A percentile compares a stretch with the other conserved stretches of the same genome.
These are phyloP conservation scores for Penicillium coprophilum DNA, from an alignment of 495 filamentous ascomycete species.

Conservation along the genomic window DNA sequence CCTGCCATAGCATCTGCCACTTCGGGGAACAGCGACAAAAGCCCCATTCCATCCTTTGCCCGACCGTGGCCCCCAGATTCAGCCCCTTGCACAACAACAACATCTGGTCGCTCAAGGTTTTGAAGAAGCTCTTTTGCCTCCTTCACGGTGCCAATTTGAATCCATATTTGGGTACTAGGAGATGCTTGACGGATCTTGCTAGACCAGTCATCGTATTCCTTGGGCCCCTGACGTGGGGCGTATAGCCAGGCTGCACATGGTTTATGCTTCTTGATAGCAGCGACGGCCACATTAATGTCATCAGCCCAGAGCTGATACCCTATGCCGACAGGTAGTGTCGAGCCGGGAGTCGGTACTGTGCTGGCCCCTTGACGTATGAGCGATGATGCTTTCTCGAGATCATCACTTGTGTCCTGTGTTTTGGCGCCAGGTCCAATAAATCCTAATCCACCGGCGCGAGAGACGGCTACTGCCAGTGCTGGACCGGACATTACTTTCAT, in stretches of 20 bases:
- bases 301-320: constrained; percentile 62
- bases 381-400: constrained; percentile 36
- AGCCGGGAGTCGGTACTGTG: constrained; percentile 16
- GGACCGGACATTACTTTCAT: constrained; percentile 70
- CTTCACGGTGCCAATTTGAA: constrained; percentile 63
- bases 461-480: constrained; percentile 56
- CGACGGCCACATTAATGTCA: constrained; percentile 43
- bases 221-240: constrained; percentile 49
- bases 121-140: constrained; percentile 50
- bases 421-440: constrained; percentile 44
- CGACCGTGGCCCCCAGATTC: constrained; percentile 78
- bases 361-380: constrained; percentile 22
- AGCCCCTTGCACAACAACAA: constrained; percentile 68
- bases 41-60: constrained; percentile 51
- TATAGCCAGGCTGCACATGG: constrained; percentile 74
- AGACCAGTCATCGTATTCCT: constrained; percentile 58
- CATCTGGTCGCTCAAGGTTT: constrained; percentile 52
- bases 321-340: constrained; percentile 57
- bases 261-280: constrained; percentile 43
- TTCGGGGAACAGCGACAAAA: constrained; percentile 60
- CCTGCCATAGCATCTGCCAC: constrained; percentile 52
- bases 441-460: constrained; percentile 65
- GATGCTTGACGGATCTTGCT: constrained; percentile 45
- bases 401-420: constrained; percentile 30
- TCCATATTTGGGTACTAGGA: constrained; percentile 57